Base-by-base conservation (phyloP, 2,329 filamentous ascomycete genomes). In the Stachybotrys echinatus region DNA sequence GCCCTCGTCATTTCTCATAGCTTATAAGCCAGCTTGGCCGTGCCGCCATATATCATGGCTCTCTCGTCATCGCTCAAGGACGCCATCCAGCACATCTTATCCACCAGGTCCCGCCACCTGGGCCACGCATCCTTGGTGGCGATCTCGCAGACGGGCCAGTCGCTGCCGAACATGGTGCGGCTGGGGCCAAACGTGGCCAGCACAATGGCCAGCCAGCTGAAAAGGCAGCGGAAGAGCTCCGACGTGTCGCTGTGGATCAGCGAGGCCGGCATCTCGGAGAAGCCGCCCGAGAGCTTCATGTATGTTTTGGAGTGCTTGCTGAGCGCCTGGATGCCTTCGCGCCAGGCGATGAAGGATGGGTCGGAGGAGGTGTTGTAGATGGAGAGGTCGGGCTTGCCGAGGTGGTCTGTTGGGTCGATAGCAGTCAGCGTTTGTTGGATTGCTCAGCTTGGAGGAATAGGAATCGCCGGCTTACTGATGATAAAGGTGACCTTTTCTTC, bases 141-240 rank as follows among this genome's bases (percentile, higher is more conserved):
- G 22, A 89, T 72, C 54, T 89, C 92, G 70, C 90, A 95, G 1
- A 96, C 86, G 2, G 92, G 92, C 92, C 92, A 97, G 67, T 96
- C 91, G 55, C 87, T 92, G 21, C 87, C 92, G 67, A 94, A 96
- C 85, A 97, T 91, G 63, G 94, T 78, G 55, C 89, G 78, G 20
- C 74, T 64, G 0, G 87, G 71, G 2, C 87, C 84, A 61, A 96
- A 96, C 1, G 79, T 79, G 23, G 83, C 79, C 48, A 95, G 80
- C 1, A 92, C 72, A 48, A 86, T 80, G 52, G 84, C 80, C 2
- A 89, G 78, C 85, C 89, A 95, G 21, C 85, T 84, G 51, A 79
- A 74, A 19, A 88, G 74, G 39, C 77, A 76, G 53, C 79, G 72
- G 55, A 89, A 83, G 50, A 90, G 78, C 34, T 80, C 75, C 50